Conservation (phyloP, 1,284 basidiomycete genomes). For the Malassezia dermatis region DNA sequence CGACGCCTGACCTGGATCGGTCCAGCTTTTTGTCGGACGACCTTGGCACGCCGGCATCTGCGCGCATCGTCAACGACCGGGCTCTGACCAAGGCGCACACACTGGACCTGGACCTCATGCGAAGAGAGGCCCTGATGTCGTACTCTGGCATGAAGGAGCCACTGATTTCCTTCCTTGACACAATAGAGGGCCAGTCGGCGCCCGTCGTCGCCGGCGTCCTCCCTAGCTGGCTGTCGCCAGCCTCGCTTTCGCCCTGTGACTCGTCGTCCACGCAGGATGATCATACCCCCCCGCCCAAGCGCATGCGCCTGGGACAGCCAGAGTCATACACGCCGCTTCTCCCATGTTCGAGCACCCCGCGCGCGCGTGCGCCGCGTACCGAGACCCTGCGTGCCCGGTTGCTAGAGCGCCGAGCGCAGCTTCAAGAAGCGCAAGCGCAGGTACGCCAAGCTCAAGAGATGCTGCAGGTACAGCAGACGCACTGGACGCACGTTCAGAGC, state of each 20-base stretch:
- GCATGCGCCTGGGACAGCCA: background rate
- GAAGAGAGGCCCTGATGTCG: background rate
- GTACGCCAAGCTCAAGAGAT: background rate
- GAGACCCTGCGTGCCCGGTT: conserved; percentile 10
- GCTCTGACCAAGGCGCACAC: background rate
- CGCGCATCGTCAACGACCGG: background rate
- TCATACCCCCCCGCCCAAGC: conserved; percentile 3
- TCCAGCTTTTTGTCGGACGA: background rate
- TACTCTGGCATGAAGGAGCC: background rate
- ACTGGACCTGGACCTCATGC: background rate
- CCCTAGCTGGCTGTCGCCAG: background rate
- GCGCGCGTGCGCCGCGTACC: background rate
- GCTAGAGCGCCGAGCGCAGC: conserved; percentile 11
- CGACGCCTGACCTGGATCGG: conserved; percentile 2
- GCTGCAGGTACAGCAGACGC: background rate
- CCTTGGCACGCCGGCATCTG: background rate
- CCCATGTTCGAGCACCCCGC: background rate
- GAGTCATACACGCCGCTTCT: background rate
- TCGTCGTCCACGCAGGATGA: background rate
- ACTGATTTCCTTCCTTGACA: background rate
- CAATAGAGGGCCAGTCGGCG: background rate
- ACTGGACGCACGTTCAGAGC: background rate
- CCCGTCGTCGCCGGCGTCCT: background rate
- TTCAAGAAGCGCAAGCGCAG: conserved; percentile 5
- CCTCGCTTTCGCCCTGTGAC: background rate